Evolutionary conservation across 805 yeast species (phyloP).

Genomic region (Millerago galiae): DNA sequence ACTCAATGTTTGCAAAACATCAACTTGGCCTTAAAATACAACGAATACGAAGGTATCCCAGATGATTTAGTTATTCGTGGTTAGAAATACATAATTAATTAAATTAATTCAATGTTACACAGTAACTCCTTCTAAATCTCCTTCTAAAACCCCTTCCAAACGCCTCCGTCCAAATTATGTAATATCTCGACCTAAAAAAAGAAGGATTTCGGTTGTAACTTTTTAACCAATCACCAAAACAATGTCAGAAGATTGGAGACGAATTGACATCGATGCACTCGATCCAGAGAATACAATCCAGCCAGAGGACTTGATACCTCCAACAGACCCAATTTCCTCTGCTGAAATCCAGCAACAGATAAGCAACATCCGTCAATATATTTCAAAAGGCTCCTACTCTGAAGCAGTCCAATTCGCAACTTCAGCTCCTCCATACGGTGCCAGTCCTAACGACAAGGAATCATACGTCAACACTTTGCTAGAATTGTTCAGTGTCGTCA

Average conservation of each 20-base stretch:
- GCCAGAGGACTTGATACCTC: conserved; percentile 54
- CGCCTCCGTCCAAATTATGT: too few species aligned
- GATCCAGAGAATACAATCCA: conserved; percentile 72
- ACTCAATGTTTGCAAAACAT: conserved; percentile 97
- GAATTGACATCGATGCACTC: conserved; percentile 87
- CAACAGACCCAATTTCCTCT: conserved; percentile 34
- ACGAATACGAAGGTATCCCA: conserved; percentile 95
- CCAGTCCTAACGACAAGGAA: conserved; percentile 49
- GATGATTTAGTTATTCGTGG: conserved; percentile 41
- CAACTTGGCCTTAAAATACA: conserved; percentile 82
- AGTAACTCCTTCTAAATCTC: too few species aligned
- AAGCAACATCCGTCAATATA: conserved; percentile 50
- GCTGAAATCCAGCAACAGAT: conserved; percentile 51
- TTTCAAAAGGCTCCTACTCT: conserved; percentile 65
- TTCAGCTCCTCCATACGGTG: conserved; percentile 78
- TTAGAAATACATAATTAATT: conserved; percentile 3
- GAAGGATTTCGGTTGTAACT: not conserved
- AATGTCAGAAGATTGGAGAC: conserved; percentile 76
- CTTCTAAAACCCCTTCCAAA: not conserved
- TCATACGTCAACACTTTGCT: conserved; percentile 51
- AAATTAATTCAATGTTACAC: too few species aligned
- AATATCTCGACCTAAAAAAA: not conserved
- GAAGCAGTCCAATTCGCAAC: conserved; percentile 63
- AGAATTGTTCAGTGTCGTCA: conserved; percentile 63
- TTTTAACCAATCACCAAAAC: not conserved